Evolutionary conservation across 345 rosid genomes (phyloP), one percentile per base, ranked within the genome.

Genomic region (Gossypium australe): DNA sequence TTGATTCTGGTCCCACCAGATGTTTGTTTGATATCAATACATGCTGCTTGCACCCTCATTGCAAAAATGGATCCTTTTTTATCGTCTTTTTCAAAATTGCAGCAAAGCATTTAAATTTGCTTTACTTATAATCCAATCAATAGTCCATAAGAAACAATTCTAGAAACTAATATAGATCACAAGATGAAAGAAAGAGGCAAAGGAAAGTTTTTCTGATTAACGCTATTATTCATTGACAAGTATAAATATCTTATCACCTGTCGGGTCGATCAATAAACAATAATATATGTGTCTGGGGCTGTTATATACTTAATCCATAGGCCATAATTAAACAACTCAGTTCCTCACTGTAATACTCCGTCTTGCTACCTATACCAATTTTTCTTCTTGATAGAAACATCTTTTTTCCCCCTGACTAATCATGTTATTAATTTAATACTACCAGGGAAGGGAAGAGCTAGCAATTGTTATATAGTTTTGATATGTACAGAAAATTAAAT

Each of bases 401-500:
- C 72, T 57, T 18, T 29, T 4, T 49, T n/a, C 52, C 63, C 34
- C 34, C 70, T 75, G 49, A 64, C 49, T 64, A 38, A 55, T 66
- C 49, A 7, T 70, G 1, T 11, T 27, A 75, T 60, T 74, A 72
- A 70, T 48, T 78, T 76, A 76, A 45, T 58, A 16, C 59, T 43
- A 53, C 38, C 43, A 70, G 55, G 58, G 57, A 52, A 62, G 56
- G 41, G 41, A 34, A 34, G 41, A 63, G 72, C 80, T 58, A 49
- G 79, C 59, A 76, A 49, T 58, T 49, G 79, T 69, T 51, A 27
- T 71, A 11, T 49, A 55, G 67, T 68, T 76, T 83, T 76, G 74
- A 78, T 78, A 84, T 86, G 76, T 86, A 88, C 88, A 84, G 49
- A 78, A 78, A 83, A 71, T 78, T 61, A 77, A 86, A 44, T 67